Conservation (phyloP, 352 stramenopile genomes). For the Globisporangium solare region DNA sequence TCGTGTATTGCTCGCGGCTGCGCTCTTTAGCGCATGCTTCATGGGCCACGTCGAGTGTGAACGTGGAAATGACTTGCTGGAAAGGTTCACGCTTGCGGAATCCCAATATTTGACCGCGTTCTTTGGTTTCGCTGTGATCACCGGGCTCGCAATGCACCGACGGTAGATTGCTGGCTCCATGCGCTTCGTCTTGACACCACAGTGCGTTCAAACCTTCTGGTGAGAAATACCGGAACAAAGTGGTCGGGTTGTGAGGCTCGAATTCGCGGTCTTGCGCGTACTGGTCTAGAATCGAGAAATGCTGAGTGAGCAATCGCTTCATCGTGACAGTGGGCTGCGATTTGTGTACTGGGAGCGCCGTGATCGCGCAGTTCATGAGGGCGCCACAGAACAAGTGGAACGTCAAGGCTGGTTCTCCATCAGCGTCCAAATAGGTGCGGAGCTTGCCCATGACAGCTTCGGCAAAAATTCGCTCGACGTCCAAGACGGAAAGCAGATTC, state of each 20-base stretch:
- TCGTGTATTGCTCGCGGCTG: conserved; percentile 18
- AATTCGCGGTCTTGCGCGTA: background rate
- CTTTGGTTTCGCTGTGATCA: background rate
- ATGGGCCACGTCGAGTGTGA: conserved; percentile 19
- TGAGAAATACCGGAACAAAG: conserved; percentile 14
- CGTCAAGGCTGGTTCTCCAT: conserved; percentile 38
- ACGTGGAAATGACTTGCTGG: conserved; percentile 32
- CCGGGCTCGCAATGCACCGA: too few species aligned
- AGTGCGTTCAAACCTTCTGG: background rate
- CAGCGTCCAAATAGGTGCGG: conserved; percentile 47
- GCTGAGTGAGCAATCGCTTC: background rate
- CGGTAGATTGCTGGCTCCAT: background rate
- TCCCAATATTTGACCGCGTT: conserved; percentile 1
- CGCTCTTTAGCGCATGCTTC: conserved; percentile 23
- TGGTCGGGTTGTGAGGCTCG: background rate
- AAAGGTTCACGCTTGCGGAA: conserved; percentile 26
- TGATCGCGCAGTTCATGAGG: conserved; percentile 44
- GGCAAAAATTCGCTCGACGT: conserved; percentile 45
- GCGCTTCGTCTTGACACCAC: conserved; percentile 1
- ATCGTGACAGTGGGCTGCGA: conserved; percentile 10
- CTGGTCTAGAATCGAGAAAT: background rate
- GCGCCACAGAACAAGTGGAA: conserved; percentile 55
- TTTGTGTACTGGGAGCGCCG: conserved; percentile 19
- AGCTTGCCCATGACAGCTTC: conserved; percentile 55
- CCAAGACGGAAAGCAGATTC: conserved; percentile 2